Conservation (phyloP, 179 eudicot genomes). For the Patellifolia procumbens region DNA sequence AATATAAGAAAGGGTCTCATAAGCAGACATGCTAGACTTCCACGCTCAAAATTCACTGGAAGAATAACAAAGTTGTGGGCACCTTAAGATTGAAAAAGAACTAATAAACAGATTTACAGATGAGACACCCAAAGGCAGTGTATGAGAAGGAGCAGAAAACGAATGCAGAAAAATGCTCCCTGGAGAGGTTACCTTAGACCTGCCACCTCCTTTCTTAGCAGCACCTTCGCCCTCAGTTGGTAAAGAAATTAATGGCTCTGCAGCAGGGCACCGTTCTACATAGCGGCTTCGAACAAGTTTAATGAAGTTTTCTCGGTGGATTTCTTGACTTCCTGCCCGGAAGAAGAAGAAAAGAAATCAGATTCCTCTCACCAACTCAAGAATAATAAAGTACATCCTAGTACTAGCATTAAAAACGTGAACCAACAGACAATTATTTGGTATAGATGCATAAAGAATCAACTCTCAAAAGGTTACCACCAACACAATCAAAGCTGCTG, state of each 20-base stretch:
- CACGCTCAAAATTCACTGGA: neutral
- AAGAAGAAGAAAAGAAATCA: neutral
- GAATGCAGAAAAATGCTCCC: slow-evolving; percentile 11
- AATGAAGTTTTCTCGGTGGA: slow-evolving; percentile 49
- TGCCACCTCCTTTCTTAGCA: slow-evolving; percentile 54
- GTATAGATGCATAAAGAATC: neutral
- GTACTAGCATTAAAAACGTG: neutral
- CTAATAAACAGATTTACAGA: neutral
- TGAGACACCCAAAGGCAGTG: neutral
- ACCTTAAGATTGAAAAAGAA: neutral
- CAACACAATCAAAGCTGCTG: neutral
- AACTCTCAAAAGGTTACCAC: neutral
- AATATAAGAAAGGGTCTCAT: neutral
- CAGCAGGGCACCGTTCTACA: slow-evolving; percentile 76
- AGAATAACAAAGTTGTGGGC: neutral
- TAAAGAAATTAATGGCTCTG: slow-evolving; percentile 63
- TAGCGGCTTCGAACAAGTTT: slow-evolving; percentile 63
- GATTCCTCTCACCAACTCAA: neutral
- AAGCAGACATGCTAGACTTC: neutral
- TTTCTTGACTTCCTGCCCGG: slow-evolving; percentile 40
- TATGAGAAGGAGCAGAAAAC: neutral
- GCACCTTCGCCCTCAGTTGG: slow-evolving; percentile 45
- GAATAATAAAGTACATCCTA: neutral
- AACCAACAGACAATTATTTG: slow-evolving; percentile 3
- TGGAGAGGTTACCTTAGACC: slow-evolving; percentile 50